A percentile compares a stretch with the other conserved stretches of the same genome.
phyloP scores from a whole-genome alignment of 768 basidiomycete species.

The Suillus ampliporus region DNA sequence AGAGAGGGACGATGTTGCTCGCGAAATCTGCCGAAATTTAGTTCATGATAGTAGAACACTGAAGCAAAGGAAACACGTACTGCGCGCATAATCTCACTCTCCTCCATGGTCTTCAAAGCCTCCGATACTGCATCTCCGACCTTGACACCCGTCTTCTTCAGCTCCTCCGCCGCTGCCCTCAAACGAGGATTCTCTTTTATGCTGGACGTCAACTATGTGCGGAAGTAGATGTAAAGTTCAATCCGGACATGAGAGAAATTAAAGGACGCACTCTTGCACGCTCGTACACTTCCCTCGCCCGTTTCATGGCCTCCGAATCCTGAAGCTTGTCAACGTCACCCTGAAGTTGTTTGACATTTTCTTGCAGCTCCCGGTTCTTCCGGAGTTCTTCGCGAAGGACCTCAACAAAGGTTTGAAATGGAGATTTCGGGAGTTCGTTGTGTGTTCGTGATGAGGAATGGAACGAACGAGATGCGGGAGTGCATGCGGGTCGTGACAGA shows the following conservation, averaged over 20 bases:
- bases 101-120: constrained; percentile 92
- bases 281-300: constrained; percentile 90
- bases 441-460: constrained; percentile 68
- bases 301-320: constrained; percentile 96
- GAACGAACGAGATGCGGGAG: constrained; percentile 45
- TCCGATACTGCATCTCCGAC: constrained; percentile 94
- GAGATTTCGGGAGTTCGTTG: constrained; percentile 82
- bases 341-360: constrained; percentile 96
- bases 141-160: constrained; percentile 87
- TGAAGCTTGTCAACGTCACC: constrained; percentile 98
- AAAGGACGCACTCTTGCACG: constrained; percentile 77
- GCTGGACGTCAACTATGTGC: constrained; percentile 78
- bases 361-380: constrained; percentile 94
- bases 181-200: constrained; percentile 96
- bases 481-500: constrained; percentile 16
- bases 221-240: constrained; percentile 13
- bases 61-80: constrained; percentile 49
- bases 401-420: constrained; percentile 96
- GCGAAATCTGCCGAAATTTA: constrained; percentile 64
- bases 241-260: constrained; percentile 1
- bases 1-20: constrained; percentile 85
- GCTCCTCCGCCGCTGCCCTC: constrained; percentile 90
- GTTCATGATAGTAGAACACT: not conserved
- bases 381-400: constrained; percentile 90
- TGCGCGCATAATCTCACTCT: constrained; percentile 89